Base-by-base conservation (phyloP, 176 grass and related monocot species). In the Musa beccarii region DNA sequence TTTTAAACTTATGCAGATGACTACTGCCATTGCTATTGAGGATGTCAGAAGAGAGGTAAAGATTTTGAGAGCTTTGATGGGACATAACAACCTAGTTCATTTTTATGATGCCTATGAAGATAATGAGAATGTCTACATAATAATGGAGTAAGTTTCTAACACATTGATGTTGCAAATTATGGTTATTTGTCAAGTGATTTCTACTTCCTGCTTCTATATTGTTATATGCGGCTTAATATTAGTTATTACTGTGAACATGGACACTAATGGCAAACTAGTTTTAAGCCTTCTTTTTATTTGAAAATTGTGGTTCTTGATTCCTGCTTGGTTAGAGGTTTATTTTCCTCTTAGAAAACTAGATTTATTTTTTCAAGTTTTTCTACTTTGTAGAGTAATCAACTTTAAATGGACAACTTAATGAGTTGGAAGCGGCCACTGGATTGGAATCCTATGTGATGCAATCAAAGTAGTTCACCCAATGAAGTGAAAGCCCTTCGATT, bases 71-170 rank as follows among this genome's bases (percentile, higher is more conserved):
- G 84, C 86, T 53, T 89, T 92, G 73, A 66, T 81, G 0, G 90
- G 90, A 68, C 87, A 92, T 84, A 89, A 76, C 75, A 92, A 92
- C 75, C 22, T 92, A 65, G 89, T 89, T 8, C 86, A 92, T 28
- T 92, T 92, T 72, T 89, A 92, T 84, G 90, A 89, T 83, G 84
- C 90, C 25, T 89, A 86, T 1, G 86, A 92, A 80, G 84, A 92
- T 82, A 84, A 78, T 1, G 90, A 86, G 24, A 92, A 89, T 10
- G 83, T 89, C 19, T 92, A 89, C 76, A 89, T 89, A 78, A 82
- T 88, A 52, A 89, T 88, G 86, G 83, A 88, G 89, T 92, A 86
- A 86, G 86, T 20, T 86, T 89, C 72, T 12, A 73, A 9, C 53
- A 74, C 74, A 49, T 54, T 64, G 68, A 67, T 68, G 15, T 61